Evolutionary conservation across 257 asterid species (phyloP), one percentile per base, ranked within the genome.

Genomic region (Osmanthus fragrans): DNA sequence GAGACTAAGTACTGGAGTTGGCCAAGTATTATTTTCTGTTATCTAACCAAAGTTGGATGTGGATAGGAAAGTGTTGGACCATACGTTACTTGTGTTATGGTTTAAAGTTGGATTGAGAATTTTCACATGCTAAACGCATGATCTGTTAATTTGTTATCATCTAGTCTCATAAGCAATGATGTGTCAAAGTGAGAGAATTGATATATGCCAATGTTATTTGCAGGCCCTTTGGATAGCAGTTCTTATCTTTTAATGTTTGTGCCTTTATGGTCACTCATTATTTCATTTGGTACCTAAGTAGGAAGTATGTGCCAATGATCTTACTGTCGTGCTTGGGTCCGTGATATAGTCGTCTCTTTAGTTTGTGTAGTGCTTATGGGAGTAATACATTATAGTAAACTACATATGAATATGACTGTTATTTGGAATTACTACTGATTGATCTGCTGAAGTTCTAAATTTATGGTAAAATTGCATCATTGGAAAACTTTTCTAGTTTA

Each of bases 321-420:
- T 29, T 54, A 27, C 60, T 42, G 51, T 45, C 13, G 0, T 45
- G 23, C 25, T 15, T 39, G 30, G 32, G 65, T 64, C 45, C 33
- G 12, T 72, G 74, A 45, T 13, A 29, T 37, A n/a, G 27, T 49
- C 19, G n/a, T 68, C 40, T 56, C 23, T 56, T 29, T 56, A 11
- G 71, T 27, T 29, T 49, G 18, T 76, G 15, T 32, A 67, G 39
- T 64, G 81, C 72, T 70, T 42, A 45, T 68, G 47, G 70, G 54
- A 39, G 23, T 30, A 21, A 9, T 27, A 10, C 23, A 51, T 21
- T 37, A 49, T 60, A 25, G 56, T 45, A 34, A 75, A 72, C 72
- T 64, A 27, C 47, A 16, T 60, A 39, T 54, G 33, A 42, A 23
- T 19, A 3, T 6, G 18, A 11, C 47, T 75, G 4, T 65, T 21